These are phyloP conservation scores for Kluyveromyces wickerhamii DNA, from an alignment of 805 yeast species.

Conservation along the genomic window DNA sequence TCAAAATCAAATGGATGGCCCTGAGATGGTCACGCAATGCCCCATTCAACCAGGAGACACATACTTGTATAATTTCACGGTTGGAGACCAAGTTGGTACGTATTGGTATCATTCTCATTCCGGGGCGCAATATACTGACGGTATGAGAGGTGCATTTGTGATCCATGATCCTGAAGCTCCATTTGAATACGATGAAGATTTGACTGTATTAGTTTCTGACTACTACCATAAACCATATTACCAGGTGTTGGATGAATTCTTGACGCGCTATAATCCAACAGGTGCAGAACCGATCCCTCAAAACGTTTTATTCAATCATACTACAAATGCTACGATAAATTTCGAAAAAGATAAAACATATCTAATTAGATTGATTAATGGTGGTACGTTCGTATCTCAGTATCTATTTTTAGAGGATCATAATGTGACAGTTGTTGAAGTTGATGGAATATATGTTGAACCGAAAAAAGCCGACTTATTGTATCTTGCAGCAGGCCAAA, in stretches of 20 bases:
- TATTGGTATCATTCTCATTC: conserved; percentile 98
- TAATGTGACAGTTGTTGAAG: conserved; percentile 61
- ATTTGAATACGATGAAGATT: conserved; percentile 57
- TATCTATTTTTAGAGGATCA: conserved; percentile 63
- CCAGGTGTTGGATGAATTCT: conserved; percentile 40
- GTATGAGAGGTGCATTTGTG: conserved; percentile 73
- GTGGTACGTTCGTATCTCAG: conserved; percentile 71
- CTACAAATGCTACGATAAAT: conserved; percentile 45
- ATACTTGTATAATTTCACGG: conserved; percentile 79
- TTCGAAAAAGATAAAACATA: conserved; percentile 58
- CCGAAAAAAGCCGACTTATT: conserved; percentile 48
- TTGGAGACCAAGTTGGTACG: conserved; percentile 73
- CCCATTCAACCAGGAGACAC: conserved; percentile 78
- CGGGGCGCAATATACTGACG: conserved; percentile 86
- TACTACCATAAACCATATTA: conserved; percentile 52
- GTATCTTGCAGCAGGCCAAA: conserved; percentile 72
- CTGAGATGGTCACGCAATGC: conserved; percentile 82
- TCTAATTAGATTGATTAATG: conserved; percentile 53
- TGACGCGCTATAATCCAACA: conserved; percentile 66
- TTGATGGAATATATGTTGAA: conserved; percentile 63
- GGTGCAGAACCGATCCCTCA: conserved; percentile 82
- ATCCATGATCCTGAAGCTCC: conserved; percentile 52
- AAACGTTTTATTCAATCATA: conserved; percentile 55
- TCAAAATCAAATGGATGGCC: conserved; percentile 72
- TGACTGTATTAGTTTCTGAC: conserved; percentile 49